Evolutionary conservation across 169 alveolate species (phyloP).

Genomic region (Eimeria maxima): DNA sequence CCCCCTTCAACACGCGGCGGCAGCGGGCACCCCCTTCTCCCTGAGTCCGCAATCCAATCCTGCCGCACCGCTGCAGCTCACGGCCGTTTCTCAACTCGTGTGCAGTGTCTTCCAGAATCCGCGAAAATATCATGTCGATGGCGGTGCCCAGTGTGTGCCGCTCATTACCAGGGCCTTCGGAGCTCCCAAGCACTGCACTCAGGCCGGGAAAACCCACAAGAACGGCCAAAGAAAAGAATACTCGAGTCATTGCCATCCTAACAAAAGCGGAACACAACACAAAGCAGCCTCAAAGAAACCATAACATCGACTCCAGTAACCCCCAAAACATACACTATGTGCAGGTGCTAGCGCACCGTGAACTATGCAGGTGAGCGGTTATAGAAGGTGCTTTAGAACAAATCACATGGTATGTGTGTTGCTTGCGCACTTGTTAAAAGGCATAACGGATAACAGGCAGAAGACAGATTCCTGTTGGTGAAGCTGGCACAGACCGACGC

Average conservation of each 20-base stretch:
- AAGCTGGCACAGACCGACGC: background rate
- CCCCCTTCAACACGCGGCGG: slow-evolving; percentile 45
- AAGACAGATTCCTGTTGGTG: background rate
- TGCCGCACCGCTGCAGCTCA: slow-evolving; percentile 21
- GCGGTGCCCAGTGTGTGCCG: slow-evolving; percentile 1
- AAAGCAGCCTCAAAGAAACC: background rate
- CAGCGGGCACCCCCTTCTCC: background rate
- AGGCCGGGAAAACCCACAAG: background rate
- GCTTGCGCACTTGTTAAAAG: background rate
- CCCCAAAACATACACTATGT: background rate
- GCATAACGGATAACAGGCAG: background rate
- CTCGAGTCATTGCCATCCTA: background rate
- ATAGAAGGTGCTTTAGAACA: background rate
- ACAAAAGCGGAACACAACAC: background rate
- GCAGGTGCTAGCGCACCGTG: background rate
- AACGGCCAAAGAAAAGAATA: background rate
- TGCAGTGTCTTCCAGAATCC: slow-evolving; percentile 16
- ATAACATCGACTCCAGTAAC: background rate
- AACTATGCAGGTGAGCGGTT: background rate
- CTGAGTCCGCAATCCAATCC: background rate
- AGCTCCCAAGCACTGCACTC: background rate
- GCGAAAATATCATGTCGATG: slow-evolving; percentile 20
- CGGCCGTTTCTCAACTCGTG: background rate
- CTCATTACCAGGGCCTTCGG: background rate
- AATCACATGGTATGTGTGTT: background rate